phyloP scores from a whole-genome alignment of 768 basidiomycete species.

The Daedaleopsis nitida region DNA sequence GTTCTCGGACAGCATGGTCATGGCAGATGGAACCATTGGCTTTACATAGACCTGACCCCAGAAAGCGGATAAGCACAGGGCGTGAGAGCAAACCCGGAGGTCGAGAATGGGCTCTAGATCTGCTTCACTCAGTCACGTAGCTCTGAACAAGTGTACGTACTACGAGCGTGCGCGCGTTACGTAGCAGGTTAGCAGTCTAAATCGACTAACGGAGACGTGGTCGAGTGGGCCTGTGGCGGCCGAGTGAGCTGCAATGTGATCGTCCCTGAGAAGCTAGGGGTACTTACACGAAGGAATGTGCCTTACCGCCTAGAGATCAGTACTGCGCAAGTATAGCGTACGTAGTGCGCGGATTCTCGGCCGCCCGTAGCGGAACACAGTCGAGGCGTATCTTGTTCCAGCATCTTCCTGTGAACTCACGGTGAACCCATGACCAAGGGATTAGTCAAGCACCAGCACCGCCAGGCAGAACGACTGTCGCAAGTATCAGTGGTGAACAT shows the following conservation, averaged over 20 bases:
- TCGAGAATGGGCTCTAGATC: too few species aligned
- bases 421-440: slow-evolving; percentile 14
- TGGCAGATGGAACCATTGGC: too few species aligned
- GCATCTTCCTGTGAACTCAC: background rate
- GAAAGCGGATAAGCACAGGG: too few species aligned
- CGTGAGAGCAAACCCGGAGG: too few species aligned
- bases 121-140: too few species aligned
- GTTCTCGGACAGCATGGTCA: too few species aligned
- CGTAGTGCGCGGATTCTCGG: slow-evolving; percentile 12
- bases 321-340: background rate
- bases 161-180: too few species aligned
- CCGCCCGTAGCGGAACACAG: slow-evolving; percentile 13
- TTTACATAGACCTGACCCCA: too few species aligned
- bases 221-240: background rate
- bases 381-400: background rate
- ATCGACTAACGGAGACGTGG: too few species aligned
- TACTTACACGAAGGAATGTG: background rate
- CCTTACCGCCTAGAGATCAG: background rate
- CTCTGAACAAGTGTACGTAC: too few species aligned
- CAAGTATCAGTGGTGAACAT: background rate
- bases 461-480: background rate
- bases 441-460: slow-evolving; percentile 6
- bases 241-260: background rate
- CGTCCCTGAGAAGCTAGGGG: background rate
- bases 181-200: too few species aligned